Conservation (phyloP, 163 green algal species). For the Chloroidium sp. region DNA sequence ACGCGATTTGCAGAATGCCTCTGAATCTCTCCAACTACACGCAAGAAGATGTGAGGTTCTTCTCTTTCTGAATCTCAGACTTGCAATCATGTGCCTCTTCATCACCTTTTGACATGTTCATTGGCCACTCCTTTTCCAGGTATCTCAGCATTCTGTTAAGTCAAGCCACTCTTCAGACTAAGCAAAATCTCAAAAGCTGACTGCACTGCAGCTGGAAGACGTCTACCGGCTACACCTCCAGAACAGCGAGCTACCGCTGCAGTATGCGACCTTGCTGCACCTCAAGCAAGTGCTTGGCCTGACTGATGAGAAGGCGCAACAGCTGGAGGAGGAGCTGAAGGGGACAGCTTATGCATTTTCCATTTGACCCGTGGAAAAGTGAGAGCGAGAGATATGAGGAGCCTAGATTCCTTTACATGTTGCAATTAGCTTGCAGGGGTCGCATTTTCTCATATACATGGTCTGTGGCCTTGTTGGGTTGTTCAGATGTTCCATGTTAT, state of each 20-base stretch:
- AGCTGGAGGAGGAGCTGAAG: conserved; percentile 48
- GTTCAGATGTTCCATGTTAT: too few species aligned
- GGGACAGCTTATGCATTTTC: conserved; percentile 34
- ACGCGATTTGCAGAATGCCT: conserved; percentile 51
- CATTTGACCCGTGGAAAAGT: conserved; percentile 30
- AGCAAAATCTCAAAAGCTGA: too few species aligned
- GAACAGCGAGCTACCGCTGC: conserved; percentile 52
- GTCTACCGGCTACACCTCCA: conserved; percentile 42
- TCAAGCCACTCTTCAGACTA: too few species aligned
- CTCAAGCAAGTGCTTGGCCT: conserved; percentile 50
- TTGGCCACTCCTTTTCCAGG: background rate
- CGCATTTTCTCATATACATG: too few species aligned
- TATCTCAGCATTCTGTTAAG: background rate
- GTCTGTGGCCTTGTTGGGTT: too few species aligned
- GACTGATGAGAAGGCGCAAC: conserved; percentile 35
- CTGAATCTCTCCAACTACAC: conserved; percentile 39
- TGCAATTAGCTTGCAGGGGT: too few species aligned
- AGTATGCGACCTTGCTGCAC: conserved; percentile 55
- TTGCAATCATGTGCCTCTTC: background rate
- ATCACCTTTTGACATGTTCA: background rate
- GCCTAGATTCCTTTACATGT: too few species aligned
- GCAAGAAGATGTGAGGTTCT: conserved; percentile 10
- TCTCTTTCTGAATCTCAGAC: background rate
- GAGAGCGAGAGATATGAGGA: background rate
- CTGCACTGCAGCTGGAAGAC: conserved; percentile 23